Base-by-base conservation (phyloP, 75 land plant genomes). In the Cupressus sempervirens region DNA sequence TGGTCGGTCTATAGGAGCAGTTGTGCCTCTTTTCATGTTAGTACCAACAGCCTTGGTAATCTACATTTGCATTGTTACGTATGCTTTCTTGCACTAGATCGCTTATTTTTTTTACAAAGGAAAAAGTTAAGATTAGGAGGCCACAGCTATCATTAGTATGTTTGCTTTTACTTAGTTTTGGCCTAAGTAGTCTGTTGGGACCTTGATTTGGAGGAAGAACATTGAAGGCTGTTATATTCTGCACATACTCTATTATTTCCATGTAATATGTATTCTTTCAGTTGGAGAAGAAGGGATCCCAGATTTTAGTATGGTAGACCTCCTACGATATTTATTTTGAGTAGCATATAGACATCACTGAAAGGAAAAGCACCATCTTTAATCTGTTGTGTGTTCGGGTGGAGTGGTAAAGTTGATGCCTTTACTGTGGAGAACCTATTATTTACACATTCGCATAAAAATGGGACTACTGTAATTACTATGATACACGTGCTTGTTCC, bases 41-140 rank as follows among this genome's bases (percentile, higher is more conserved):
- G 92, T 96, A 43, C 93, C 93, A 46, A 13, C 84, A 50, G 99
- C 91, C 0, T 82, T 94, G 34, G 52, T 94, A 53, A 84, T 93
- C 68, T 97, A 96, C 89, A 87, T 91, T 77, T 88, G 76, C 38
- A 30, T 93, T 74, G 96, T 93, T 81, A 65, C 93, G 35, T 95
- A 94, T 80, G 93, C 97, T 20, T 95, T 94, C 81, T 85, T 87
- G 38, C 89, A 85, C 16, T 89, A 76, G 54, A 1, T 18, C 6
- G 7, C 26, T 32, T 29, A n/a, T n/a, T n/a, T n/a, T 38, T 38
- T 48, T 32, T 23, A 29, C 32, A 10, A 68, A 32, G 32, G 11
- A 30, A 11, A 72, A 3, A 32, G 1, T 23, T 32, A 2, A 23
- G 30, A 32, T 32, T 8, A 72, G 32, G 7, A 72, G 35, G 73